These are phyloP conservation scores for Ophiostoma himal-ulmi DNA, from an alignment of 2,329 filamentous ascomycete species.

Conservation along the genomic window DNA sequence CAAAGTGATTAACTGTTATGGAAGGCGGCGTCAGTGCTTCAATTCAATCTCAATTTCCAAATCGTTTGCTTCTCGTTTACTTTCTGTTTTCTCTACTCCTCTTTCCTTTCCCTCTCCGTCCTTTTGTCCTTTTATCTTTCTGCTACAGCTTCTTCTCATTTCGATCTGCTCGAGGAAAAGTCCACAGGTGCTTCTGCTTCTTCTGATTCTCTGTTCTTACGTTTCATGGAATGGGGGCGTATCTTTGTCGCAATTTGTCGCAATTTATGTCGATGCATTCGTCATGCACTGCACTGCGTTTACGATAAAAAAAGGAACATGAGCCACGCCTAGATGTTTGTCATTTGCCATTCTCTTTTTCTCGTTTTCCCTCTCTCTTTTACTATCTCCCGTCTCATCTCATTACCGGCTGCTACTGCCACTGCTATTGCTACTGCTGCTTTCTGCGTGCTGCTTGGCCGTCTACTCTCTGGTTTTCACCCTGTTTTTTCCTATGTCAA, in stretches of 20 bases:
- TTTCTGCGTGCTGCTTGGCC: neutral
- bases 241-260: neutral
- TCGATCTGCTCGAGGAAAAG: neutral
- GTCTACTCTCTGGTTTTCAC: neutral
- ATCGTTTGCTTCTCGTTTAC: neutral
- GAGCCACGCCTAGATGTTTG: slow-evolving; percentile 3
- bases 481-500: slow-evolving; percentile 14
- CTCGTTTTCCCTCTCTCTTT: neutral
- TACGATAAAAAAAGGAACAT: slow-evolving; percentile 6
- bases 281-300: neutral
- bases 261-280: neutral
- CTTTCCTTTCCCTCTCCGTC: neutral
- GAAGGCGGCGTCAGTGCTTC: slow-evolving; percentile 11
- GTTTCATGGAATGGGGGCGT: slow-evolving; percentile 7
- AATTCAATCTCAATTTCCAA: slow-evolving; percentile 7
- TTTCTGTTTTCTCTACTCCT: neutral
- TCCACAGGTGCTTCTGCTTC: neutral
- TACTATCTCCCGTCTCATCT: neutral
- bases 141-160: neutral
- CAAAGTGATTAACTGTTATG: slow-evolving; percentile 15
- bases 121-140: neutral
- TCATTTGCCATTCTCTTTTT: neutral
- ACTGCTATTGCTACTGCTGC: slow-evolving; percentile 11
- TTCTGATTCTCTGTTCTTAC: slow-evolving; percentile 7
- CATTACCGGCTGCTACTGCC: neutral